These are phyloP conservation scores for Rhynchospora tenuis DNA, from an alignment of 176 grass and related monocot species.

Conservation along the genomic window DNA sequence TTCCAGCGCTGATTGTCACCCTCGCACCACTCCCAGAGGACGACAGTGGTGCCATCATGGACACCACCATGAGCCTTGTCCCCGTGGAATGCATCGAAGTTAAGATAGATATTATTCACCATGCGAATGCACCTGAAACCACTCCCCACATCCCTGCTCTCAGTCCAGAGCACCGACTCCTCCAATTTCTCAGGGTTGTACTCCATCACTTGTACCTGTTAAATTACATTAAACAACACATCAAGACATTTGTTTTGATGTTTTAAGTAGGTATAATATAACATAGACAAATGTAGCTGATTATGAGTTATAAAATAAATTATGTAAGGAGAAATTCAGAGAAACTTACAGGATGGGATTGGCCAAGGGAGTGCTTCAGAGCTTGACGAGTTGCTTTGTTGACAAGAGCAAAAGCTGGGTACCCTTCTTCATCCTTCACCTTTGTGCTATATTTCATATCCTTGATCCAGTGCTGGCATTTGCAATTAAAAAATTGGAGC, in stretches of 20 bases:
- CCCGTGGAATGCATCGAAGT: conserved; percentile 27
- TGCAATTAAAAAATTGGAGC: not conserved
- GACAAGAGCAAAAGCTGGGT: conserved; percentile 26
- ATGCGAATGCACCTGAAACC: conserved; percentile 27
- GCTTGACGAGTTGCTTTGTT: conserved; percentile 33
- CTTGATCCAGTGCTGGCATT: conserved; percentile 35
- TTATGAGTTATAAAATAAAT: not conserved
- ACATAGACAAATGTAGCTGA: no score
- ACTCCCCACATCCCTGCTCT: conserved; percentile 14
- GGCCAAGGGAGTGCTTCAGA: conserved; percentile 30
- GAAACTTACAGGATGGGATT: conserved; percentile 22
- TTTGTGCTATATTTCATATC: conserved; percentile 25
- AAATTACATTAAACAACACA: not conserved
- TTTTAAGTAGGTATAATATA: not conserved
- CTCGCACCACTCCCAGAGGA: conserved; percentile 21
- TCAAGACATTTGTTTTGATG: not conserved
- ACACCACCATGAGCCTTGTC: conserved; percentile 26
- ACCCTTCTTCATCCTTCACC: conserved; percentile 35
- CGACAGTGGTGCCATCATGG: conserved; percentile 24
- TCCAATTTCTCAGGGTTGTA: conserved; percentile 29
- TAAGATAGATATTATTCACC: conserved; percentile 36
- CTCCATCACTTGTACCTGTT: not conserved
- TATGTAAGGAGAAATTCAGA: not conserved
- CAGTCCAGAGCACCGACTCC: conserved; percentile 24
- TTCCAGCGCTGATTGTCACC: conserved; percentile 40